A percentile compares a stretch with the other conserved stretches of the same genome.
Evolutionary conservation across 768 basidiomycete species (phyloP).

Genomic region (Termitomyces sp.): DNA sequence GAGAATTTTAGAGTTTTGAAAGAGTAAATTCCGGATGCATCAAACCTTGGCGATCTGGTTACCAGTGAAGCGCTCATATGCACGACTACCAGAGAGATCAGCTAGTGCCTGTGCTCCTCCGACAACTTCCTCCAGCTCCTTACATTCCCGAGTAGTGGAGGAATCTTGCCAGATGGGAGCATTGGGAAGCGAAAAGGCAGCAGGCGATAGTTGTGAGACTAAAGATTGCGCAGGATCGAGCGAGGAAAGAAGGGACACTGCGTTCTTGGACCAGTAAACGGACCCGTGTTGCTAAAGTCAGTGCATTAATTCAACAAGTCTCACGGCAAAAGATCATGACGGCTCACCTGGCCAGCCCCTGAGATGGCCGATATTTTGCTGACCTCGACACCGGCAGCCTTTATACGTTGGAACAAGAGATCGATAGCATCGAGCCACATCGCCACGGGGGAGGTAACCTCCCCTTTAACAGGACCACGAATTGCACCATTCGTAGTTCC

Average conservation of each 20-base stretch:
- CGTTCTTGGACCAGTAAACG: constrained; percentile 69
- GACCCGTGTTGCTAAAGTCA: constrained; percentile 73
- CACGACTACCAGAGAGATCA: constrained; percentile 73
- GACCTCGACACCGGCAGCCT: constrained; percentile 53
- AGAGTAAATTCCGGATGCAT: background rate
- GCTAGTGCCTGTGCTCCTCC: constrained; percentile 72
- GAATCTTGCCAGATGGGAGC: constrained; percentile 93
- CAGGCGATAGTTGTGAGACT: constrained; percentile 50
- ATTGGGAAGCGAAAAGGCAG: constrained; percentile 60
- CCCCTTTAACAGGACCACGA: constrained; percentile 57
- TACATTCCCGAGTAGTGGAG: constrained; percentile 73
- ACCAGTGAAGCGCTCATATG: constrained; percentile 86
- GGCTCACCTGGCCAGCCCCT: constrained; percentile 72
- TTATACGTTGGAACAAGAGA: constrained; percentile 60
- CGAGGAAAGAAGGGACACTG: constrained; percentile 42
- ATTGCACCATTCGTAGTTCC: constrained; percentile 63
- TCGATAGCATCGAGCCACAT: constrained; percentile 90
- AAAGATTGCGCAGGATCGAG: constrained; percentile 49
- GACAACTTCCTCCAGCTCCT: constrained; percentile 54
- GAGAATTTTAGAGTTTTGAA: background rate
- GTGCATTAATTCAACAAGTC: background rate
- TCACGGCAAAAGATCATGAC: background rate
- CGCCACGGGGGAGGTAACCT: constrained; percentile 73
- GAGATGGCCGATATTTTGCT: constrained; percentile 56
- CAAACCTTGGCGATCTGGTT: constrained; percentile 72